Evolutionary conservation across 495 filamentous ascomycete genomes (phyloP).

Genomic region (Neurospora pannonica): DNA sequence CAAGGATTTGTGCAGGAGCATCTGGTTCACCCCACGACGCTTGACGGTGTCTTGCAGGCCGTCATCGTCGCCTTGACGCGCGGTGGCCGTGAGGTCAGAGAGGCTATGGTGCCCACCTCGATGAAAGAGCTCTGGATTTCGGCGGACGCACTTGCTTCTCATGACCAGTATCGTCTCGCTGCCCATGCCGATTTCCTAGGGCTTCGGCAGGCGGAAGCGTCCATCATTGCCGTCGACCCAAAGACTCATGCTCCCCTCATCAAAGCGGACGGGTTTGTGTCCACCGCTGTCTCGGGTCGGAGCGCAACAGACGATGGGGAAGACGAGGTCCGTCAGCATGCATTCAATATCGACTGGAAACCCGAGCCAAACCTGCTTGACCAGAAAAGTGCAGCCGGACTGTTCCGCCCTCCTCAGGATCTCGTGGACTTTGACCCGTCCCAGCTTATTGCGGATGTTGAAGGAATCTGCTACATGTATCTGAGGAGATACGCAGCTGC

Average conservation of each 20-base stretch:
- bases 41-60: constrained; percentile 7
- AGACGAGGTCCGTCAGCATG: not conserved
- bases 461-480: constrained; percentile 3
- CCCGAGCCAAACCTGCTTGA: constrained; percentile 18
- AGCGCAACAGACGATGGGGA: not conserved
- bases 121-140: constrained; percentile 6
- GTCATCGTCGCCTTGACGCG: not conserved
- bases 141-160: not conserved
- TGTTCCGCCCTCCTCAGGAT: constrained; percentile 12
- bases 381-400: not conserved
- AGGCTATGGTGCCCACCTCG: constrained; percentile 6
- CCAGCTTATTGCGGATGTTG: constrained; percentile 8
- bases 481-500: constrained; percentile 8
- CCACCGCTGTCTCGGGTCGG: not conserved
- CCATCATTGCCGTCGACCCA: not conserved
- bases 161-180: not conserved
- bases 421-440: constrained; percentile 6
- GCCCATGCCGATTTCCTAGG: not conserved
- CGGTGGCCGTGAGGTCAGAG: not conserved
- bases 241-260: not conserved
- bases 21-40: constrained; percentile 1
- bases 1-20: not conserved
- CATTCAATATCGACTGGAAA: constrained; percentile 21
- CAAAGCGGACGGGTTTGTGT: constrained; percentile 2
- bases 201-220: constrained; percentile 3